phyloP scores from a whole-genome alignment of 257 asterid species.

The Solanum tarijense region DNA sequence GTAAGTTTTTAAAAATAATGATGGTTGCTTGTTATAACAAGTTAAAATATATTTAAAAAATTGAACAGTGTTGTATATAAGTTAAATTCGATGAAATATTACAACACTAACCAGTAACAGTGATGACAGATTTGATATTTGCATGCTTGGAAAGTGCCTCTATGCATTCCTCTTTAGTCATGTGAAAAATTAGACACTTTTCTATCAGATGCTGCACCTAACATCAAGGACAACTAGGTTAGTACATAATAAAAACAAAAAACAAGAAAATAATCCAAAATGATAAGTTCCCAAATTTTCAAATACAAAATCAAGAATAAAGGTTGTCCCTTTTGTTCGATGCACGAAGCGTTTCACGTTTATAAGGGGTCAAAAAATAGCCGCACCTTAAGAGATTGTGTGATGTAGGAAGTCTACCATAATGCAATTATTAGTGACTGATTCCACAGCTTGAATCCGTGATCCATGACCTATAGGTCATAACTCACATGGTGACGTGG shows the following conservation, averaged over 20 bases:
- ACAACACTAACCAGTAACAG: slow-evolving; percentile 31
- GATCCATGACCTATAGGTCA: neutral
- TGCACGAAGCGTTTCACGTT: neutral
- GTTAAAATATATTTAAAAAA: neutral
- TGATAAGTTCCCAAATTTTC: neutral
- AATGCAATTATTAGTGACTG: neutral
- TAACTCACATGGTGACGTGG: neutral
- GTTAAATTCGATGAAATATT: neutral
- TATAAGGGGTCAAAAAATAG: neutral
- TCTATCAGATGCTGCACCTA: slow-evolving; percentile 45
- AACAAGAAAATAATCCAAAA: neutral
- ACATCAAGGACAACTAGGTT: neutral
- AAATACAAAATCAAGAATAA: neutral
- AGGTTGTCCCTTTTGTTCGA: no score
- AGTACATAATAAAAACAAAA: neutral
- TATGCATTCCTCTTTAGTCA: slow-evolving; percentile 48
- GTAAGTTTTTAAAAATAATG: neutral
- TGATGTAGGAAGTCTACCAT: neutral
- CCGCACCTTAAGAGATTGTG: neutral
- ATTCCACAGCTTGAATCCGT: rapidly evolving
- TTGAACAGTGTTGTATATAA: neutral
- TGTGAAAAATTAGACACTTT: slow-evolving; percentile 31
- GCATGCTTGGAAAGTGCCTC: slow-evolving; percentile 49
- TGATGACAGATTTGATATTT: slow-evolving; percentile 35
- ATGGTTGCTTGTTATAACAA: neutral